A percentile compares a stretch with the other conserved stretches of the same genome.
Conservation (phyloP, 1,284 basidiomycete genomes). For the Fistulina hepatica region DNA sequence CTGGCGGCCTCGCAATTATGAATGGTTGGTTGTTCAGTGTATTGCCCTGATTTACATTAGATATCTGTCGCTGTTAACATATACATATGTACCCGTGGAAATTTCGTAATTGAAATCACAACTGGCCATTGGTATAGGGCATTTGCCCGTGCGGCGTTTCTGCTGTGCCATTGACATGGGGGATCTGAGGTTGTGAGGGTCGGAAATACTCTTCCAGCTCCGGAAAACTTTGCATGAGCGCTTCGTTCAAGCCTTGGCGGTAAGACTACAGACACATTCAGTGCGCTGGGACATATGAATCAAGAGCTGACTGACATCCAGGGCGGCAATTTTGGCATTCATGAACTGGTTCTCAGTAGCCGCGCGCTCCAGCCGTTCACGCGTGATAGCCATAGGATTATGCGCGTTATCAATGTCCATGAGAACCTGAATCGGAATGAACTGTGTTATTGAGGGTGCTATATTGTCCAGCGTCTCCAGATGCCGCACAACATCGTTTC, state of each 20-base stretch:
- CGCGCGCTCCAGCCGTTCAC: constrained; percentile 64
- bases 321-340: constrained; percentile 75
- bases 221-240: constrained; percentile 48
- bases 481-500: constrained; percentile 61
- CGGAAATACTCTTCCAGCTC: too few relatives aligned
- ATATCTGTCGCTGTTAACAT: too few relatives aligned
- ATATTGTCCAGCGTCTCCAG: constrained; percentile 53
- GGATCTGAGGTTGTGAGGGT: too few relatives aligned
- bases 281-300: constrained; percentile 1
- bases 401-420: constrained; percentile 65
- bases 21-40: too few relatives aligned
- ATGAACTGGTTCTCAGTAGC: constrained; percentile 83
- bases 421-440: constrained; percentile 62
- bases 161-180: too few relatives aligned
- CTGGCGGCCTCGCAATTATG: too few relatives aligned
- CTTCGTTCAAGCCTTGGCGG: constrained; percentile 42
- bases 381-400: constrained; percentile 71
- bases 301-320: constrained; percentile 40
- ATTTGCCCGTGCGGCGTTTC: too few relatives aligned
- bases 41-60: too few relatives aligned
- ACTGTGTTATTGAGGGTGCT: constrained; percentile 45
- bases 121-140: too few relatives aligned
- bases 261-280: constrained; percentile 36
- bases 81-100: too few relatives aligned
- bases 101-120: too few relatives aligned